Evolutionary conservation across 305 asterid species (phyloP), one percentile per base, ranked within the genome.

Genomic region (Fraxinus dipetala): DNA sequence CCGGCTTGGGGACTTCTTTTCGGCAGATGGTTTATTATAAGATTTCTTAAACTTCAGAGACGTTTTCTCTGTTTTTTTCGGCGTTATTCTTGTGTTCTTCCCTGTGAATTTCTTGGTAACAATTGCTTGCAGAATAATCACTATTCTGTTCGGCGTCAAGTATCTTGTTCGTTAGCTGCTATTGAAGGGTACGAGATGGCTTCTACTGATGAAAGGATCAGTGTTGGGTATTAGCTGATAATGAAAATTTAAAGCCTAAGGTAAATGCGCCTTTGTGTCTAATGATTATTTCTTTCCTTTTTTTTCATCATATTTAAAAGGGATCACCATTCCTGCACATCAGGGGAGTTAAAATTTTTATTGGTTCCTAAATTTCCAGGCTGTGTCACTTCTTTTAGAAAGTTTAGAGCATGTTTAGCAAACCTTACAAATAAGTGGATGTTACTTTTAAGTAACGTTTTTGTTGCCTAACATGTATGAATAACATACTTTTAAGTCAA

Each of bases 141-240:
- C 26, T 24, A 24, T 24, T 24, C 26, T 24, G 26, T 24, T 24
- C 26, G 26, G 26, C 26, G 26, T 24, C 26, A 87, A 85, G 82
- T 87, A 75, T 84, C 91, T 95, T 79, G 97, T 95, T 30, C 88
- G 98, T 84, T 95, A 87, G 91, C 98, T 84, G 99, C 97, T 20
- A 65, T 84, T 65, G 95, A 91, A 93, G 98, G 97, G 79, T 84
- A 87, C 73, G 97, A 93, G 87, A 93, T 95, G 97, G 94, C 82
- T 45, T 95, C 99, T 77, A 85, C 89, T 8, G 91, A 91, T 80
- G 91, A 86, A 87, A 87, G 86, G 92, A 93, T 86, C 87, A 93
- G 78, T 95, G 98, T 77, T 95, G 99, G 99, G 97, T 95, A 72
- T 83, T 93, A 88, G 92, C 92, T 63, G 99, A 95, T 89, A 95